A percentile compares a stretch with the other conserved stretches of the same genome.
Evolutionary conservation across 345 rosid species (phyloP).

Genomic region (Eucalyptus brandiana): DNA sequence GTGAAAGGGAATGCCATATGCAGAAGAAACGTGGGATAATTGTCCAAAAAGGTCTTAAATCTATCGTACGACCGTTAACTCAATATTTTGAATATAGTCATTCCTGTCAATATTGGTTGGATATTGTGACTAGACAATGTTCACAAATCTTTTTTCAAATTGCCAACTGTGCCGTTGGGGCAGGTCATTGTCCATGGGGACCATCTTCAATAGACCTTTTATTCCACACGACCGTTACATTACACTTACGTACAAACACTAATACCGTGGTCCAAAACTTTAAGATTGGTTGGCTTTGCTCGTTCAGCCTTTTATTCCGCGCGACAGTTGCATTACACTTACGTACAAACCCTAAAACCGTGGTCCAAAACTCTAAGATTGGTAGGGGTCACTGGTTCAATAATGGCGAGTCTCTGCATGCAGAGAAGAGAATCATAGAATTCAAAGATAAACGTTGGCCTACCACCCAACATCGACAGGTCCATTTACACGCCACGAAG

Average conservation of each 20-base stretch:
- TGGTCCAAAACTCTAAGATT: not conserved
- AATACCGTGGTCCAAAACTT: not conserved
- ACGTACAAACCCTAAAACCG: not conserved
- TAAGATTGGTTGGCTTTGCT: not conserved
- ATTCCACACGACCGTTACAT: not conserved
- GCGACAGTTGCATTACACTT: not conserved
- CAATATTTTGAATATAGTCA: not conserved
- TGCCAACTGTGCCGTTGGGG: not conserved
- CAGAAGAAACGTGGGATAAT: not conserved
- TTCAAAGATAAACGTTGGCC: not conserved
- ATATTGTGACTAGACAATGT: not conserved
- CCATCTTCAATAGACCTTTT: not conserved
- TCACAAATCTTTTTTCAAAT: not conserved
- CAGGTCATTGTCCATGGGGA: not conserved
- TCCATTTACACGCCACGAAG: not conserved
- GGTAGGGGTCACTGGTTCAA: not conserved
- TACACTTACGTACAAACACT: not conserved
- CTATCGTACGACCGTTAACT: not conserved
- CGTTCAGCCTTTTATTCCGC: not conserved
- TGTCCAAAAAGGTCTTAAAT: not conserved
- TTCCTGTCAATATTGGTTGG: fast-evolving
- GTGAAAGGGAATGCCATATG: not conserved
- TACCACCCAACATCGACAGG: not conserved
- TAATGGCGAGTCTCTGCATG: not conserved
- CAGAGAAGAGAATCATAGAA: not conserved